Percentiles rank a stretch among this genome's conserved stretches.
phyloP scores from a whole-genome alignment of 805 yeast genomes.

The Saccharomyces eubayanus region DNA sequence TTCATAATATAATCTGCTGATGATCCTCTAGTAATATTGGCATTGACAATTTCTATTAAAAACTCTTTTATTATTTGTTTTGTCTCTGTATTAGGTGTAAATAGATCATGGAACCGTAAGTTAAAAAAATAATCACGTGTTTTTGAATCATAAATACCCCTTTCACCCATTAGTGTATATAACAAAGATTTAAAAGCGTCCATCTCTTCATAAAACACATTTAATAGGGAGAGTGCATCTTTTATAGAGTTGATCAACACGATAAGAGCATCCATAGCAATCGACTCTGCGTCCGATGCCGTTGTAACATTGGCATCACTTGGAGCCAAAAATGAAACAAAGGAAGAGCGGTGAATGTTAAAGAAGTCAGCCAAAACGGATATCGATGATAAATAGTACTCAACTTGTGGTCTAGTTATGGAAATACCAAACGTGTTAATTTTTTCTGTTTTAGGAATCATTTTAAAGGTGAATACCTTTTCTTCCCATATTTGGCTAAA shows the following conservation, averaged over 20 bases:
- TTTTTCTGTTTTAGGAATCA: constrained; percentile 10
- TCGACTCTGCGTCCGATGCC: constrained; percentile 76
- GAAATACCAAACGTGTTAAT: constrained; percentile 13
- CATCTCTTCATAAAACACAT: constrained; percentile 67
- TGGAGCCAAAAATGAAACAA: constrained; percentile 8
- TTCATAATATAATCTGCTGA: constrained; percentile 82
- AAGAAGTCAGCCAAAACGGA: constrained; percentile 59
- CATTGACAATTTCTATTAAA: constrained; percentile 76
- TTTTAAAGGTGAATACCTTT: constrained; percentile 46
- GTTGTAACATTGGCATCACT: constrained; percentile 45
- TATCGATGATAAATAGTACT: constrained; percentile 58
- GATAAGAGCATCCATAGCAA: constrained; percentile 69
- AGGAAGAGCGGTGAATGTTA: constrained; percentile 45
- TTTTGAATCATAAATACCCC: constrained; percentile 55
- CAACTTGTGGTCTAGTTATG: constrained; percentile 37
- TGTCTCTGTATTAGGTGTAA: constrained; percentile 51
- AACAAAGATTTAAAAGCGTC: constrained; percentile 24
- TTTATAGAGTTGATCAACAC: constrained; percentile 66
- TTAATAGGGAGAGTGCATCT: constrained; percentile 79
- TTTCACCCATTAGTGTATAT: constrained; percentile 48
- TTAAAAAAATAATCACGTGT: constrained; percentile 57
- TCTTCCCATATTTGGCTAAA: constrained; percentile 68
- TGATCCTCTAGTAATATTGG: constrained; percentile 75
- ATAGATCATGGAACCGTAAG: constrained; percentile 61
- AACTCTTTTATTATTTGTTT: constrained; percentile 66